Conservation (phyloP, 2,329 filamentous ascomycete species). For the Dactylellina parvicollis region DNA sequence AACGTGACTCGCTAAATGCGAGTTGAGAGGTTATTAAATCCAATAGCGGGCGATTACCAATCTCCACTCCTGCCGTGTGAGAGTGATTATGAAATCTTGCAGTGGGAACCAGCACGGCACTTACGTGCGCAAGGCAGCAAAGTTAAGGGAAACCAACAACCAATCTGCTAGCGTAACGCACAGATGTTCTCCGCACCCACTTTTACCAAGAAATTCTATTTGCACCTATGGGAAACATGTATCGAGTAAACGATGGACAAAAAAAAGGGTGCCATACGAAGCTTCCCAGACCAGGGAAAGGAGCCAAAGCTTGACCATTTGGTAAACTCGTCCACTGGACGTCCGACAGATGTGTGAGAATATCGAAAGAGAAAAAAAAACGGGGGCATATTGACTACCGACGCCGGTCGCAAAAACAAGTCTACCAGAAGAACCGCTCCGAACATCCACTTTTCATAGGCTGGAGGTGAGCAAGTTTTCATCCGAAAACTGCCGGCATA, state of each 20-base stretch:
- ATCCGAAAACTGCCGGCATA: slow-evolving; percentile 28
- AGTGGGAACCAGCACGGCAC: not conserved
- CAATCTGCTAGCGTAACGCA: slow-evolving; percentile 39
- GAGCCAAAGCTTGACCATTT: slow-evolving; percentile 31
- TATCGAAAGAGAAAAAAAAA: not conserved
- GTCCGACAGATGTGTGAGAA: not conserved
- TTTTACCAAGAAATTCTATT: slow-evolving; percentile 8
- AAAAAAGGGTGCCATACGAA: slow-evolving; percentile 20
- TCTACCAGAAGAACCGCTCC: no score
- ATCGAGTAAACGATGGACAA: slow-evolving; percentile 23
- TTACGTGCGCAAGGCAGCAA: slow-evolving; percentile 17
- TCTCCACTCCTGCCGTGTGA: slow-evolving; percentile 26
- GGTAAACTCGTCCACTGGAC: not conserved
- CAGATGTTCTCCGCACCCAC: slow-evolving; percentile 39
- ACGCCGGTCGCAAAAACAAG: not conserved
- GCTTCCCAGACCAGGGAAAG: slow-evolving; percentile 23
- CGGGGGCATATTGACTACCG: slow-evolving; percentile 8
- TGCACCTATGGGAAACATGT: not conserved
- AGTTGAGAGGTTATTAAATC: not conserved
- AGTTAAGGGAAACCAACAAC: not conserved
- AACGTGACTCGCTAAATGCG: slow-evolving; percentile 28
- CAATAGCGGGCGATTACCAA: slow-evolving; percentile 45
- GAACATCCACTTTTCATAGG: no score
- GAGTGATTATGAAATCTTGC: slow-evolving; percentile 37
- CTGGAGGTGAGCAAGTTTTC: not conserved